A percentile compares a stretch with the other conserved stretches of the same genome.
These are phyloP conservation scores for Cercophora newfieldiana DNA, from an alignment of 495 filamentous ascomycete species.

Conservation along the genomic window DNA sequence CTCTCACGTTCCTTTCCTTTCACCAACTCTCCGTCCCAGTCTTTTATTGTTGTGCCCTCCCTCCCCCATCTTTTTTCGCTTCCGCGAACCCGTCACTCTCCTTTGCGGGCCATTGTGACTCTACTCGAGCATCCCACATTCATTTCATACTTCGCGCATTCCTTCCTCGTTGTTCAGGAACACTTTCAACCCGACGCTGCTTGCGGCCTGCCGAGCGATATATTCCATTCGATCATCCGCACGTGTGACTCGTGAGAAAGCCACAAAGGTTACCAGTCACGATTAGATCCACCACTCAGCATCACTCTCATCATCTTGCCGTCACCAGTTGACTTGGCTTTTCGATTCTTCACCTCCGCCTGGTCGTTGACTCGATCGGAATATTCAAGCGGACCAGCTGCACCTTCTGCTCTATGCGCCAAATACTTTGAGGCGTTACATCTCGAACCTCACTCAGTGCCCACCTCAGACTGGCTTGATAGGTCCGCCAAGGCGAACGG, in stretches of 20 bases:
- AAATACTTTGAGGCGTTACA: neutral
- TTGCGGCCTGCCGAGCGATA: neutral
- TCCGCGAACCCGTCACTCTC: conserved; percentile 26
- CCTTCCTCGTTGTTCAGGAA: conserved; percentile 14
- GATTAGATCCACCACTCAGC: conserved; percentile 17
- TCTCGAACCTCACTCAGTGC: neutral
- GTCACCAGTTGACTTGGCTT: neutral
- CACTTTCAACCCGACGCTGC: conserved; percentile 6
- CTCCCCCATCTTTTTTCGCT: conserved; percentile 16
- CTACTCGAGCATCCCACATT: conserved; percentile 29
- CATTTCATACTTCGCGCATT: conserved; percentile 14
- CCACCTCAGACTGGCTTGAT: neutral
- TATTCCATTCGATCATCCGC: neutral
- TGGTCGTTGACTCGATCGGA: conserved; percentile 2
- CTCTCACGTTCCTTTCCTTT: conserved; percentile 12
- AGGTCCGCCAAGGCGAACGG: conserved; percentile 2
- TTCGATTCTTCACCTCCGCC: neutral
- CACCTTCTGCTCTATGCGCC: neutral
- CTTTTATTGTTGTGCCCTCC: conserved; percentile 23
- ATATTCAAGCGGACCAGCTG: neutral
- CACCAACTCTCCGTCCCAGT: conserved; percentile 8
- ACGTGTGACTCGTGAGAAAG: neutral
- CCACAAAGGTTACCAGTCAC: conserved; percentile 13
- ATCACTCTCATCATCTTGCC: neutral
- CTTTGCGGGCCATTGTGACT: conserved; percentile 21